Base-by-base conservation (phyloP, 495 filamentous ascomycete genomes). In the Penicillium paxilli region DNA sequence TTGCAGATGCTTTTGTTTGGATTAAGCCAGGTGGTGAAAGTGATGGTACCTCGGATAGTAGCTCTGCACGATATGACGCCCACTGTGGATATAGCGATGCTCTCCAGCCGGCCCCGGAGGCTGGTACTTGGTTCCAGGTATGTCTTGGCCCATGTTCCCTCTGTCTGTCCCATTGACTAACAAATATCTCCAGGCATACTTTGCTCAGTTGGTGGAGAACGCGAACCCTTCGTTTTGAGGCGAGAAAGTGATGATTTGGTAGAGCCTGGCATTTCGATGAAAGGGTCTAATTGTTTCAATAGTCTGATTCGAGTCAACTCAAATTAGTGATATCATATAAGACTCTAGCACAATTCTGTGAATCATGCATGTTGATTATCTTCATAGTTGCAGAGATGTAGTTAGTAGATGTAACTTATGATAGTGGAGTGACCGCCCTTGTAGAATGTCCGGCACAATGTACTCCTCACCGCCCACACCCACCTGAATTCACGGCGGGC, bases 11-110 rank as follows among this genome's bases (percentile, higher is more conserved):
- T 41, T 90, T 92, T 72, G 87, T 91, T 68, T 92, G 88, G 89
- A 75, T 89, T 60, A 92, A 91, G 83, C 89, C 88, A 49, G 89
- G 89, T 62, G 89, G 89, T 59, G 88, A 94, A 71, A 85, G 83
- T 38, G 89, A 92, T 68, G 89, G 89, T 58, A 92, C 88, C 46
- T 83, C 79, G 48, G 76, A 92, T 65, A 75, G 66, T 30, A 67
- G 73, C 32, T 78, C 88, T 11, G 57, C 65, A 53, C 80, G 89
- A 28, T 94, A 89, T 68, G 89, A 94, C 74, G 75, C 70, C 40
- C 84, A 82, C 77, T 92, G 89, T 62, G 87, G 88, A 47, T 77
- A 78, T 63, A 65, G 71, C 40, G 87, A 80, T 73, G 76, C 69
- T 12, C 69, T 76, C 52, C 69, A 76, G 77, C 89, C 89, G 35